A percentile compares a stretch with the other conserved stretches of the same genome.
phyloP scores from a whole-genome alignment of 768 basidiomycete species.

The Tylopilus sp. region DNA sequence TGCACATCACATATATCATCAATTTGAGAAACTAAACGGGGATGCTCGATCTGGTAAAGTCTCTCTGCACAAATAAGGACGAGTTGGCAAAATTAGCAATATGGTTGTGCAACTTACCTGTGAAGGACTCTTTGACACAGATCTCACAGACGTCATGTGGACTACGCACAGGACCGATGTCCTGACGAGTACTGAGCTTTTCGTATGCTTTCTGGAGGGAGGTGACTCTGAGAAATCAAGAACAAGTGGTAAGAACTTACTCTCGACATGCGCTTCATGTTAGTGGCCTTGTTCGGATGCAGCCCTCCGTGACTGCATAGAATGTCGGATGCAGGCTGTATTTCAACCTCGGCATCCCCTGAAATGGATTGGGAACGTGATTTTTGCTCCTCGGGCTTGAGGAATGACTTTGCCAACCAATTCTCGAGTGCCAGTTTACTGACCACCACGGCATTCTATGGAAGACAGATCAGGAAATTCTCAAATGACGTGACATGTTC shows the following conservation, averaged over 20 bases:
- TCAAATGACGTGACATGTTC: constrained; percentile 8
- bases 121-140: constrained; percentile 58
- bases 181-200: constrained; percentile 34
- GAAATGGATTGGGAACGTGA: constrained; percentile 15
- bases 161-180: constrained; percentile 47
- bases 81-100: background rate
- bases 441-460: constrained; percentile 54
- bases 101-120: constrained; percentile 39
- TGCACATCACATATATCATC: constrained; percentile 48
- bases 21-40: constrained; percentile 54
- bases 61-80: constrained; percentile 44
- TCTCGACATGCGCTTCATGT: constrained; percentile 67
- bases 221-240: background rate
- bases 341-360: constrained; percentile 20
- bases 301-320: constrained; percentile 60
- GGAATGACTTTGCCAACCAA: constrained; percentile 50
- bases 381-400: constrained; percentile 20
- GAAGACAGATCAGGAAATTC: constrained; percentile 14
- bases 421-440: constrained; percentile 56
- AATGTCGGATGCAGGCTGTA: constrained; percentile 41
- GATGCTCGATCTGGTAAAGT: constrained; percentile 67
- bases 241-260: constrained; percentile 32
- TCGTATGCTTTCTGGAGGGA: constrained; percentile 21
- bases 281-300: constrained; percentile 53
- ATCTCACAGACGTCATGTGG: constrained; percentile 53